phyloP scores from a whole-genome alignment of 495 filamentous ascomycete species.

The Tetracladium marchalianum region DNA sequence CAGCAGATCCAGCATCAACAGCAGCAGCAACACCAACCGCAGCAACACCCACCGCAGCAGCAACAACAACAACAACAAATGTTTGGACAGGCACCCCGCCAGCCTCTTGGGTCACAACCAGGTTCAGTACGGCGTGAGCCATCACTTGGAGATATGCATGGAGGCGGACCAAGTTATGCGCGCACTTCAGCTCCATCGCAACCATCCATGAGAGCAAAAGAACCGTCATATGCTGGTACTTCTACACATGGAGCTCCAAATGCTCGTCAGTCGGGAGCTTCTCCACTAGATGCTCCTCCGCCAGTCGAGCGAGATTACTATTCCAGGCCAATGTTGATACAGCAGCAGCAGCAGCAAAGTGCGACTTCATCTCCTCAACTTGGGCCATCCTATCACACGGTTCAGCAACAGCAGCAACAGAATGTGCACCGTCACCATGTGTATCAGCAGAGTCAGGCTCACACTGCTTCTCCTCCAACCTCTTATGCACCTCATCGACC shows the following conservation, averaged over 20 bases:
- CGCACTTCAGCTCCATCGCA: constrained; percentile 10
- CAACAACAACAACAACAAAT: constrained; percentile 9
- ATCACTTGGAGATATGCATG: constrained; percentile 14
- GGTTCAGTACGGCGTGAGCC: constrained; percentile 14
- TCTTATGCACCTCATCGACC: constrained; percentile 13
- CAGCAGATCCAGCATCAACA: constrained; percentile 14
- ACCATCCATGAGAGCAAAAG: constrained; percentile 14
- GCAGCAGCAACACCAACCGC: constrained; percentile 6
- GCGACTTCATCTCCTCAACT: constrained; percentile 16
- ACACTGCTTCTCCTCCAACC: constrained; percentile 16
- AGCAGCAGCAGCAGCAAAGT: constrained; percentile 14
- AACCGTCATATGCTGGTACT: constrained; percentile 17
- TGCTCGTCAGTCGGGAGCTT: constrained; percentile 11
- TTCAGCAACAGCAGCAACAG: constrained; percentile 7
- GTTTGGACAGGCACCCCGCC: constrained; percentile 14
- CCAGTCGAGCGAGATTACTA: constrained; percentile 19
- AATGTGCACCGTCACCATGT: constrained; percentile 14
- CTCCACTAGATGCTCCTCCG: constrained; percentile 12
- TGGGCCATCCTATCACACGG: constrained; percentile 15
- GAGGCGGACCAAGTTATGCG: constrained; percentile 8
- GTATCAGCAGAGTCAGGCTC: constrained; percentile 7
- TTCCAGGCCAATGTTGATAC: constrained; percentile 1
- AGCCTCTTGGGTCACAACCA: constrained; percentile 13
- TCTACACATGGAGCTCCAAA: constrained; percentile 2
- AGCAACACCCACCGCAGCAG: too few species aligned